Base-by-base conservation (phyloP, 2,329 filamentous ascomycete species). In the Penicillium decumbens region DNA sequence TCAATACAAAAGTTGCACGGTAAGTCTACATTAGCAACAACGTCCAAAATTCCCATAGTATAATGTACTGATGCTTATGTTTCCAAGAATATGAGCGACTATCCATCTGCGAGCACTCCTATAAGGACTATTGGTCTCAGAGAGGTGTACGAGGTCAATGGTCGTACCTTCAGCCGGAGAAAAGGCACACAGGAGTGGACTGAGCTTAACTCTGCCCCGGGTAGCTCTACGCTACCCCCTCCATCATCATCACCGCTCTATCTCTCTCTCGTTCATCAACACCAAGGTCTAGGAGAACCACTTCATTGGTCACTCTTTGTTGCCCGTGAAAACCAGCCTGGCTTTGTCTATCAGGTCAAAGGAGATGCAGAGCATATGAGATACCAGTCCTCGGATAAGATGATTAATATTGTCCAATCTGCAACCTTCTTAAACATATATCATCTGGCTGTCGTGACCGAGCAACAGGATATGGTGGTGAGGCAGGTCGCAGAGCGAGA, bases 281-380 rank as follows among this genome's bases (percentile, higher is more conserved):
- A 32, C 8, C 59, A 63, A 47, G 51, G 41, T 3, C 43, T 44
- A 20, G 54, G 52, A 6, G 59, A 63, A 41, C 61, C 54, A 4
- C 27, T 42, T 1, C 60, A 65, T 20, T 66, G 58, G 58, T 57
- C 55, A 4, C 53, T 64, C 0, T 58, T 57, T 23, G 54, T 66
- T 13, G 54, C 53, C n/a, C 51, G 48, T 5, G 63, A 64, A 39
- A 63, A 61, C 23, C 30, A 62, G 13, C 53, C 54, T 0, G 62
- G 58, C 6, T 43, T 45, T 42, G 45, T 60, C 10, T 64, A 63
- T 28, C 59, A 65, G 39, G 62, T 64, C n/a, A 63, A 28, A 1
- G 60, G 60, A 3, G 60, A 64, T 43, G 61, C 59, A 25, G 47
- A 61, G 48, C 41, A 47, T n/a, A 65, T 65, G 56, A 49, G 9